Base-by-base conservation (phyloP, 164 flowering plant genomes). In the Magnolia kwangsiensis region DNA sequence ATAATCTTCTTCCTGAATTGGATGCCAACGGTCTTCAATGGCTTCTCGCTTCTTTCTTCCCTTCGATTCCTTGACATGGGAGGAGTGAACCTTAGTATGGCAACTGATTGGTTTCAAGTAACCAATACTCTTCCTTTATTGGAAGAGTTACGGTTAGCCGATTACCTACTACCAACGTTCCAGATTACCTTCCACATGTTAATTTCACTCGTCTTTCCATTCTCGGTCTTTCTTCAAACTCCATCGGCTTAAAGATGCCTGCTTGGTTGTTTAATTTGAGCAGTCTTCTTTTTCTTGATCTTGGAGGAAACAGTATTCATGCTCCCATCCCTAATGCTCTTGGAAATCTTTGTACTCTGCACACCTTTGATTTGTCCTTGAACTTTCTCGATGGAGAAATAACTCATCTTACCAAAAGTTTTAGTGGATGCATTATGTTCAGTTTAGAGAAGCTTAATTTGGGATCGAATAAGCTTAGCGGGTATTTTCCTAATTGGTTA, bases 1-100 rank as follows among this genome's bases (percentile, higher is more conserved):
- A 1, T 18, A 1, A 3, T 20, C 7, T 23, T n/a, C 20, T n/a
- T 11, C n/a, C 16, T 13, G 9, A 20, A 14, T 27, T 67, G 23
- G 37, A 51, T 24, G 65, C 14, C 3, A 7, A 69, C 13, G 69
- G 27, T 18, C 63, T 78, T 49, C 55, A 59, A 11, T 78, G 80
- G 80, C 18, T 74, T n/a, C 58, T 58, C 73, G 10, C 24, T 7
- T n/a, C 73, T 79, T 65, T 20, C 51, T 16, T 31, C 64, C 50
- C 11, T 65, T 7, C 27, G 20, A 65, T 21, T 19, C 68, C 68
- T 65, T 65, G 68, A 65, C 68, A 65, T 65, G 68, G 68, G 31
- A 65, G 1, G 27, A 4, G 68, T 65, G 68, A 65, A 65, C 68
- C 68, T 65, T 20, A 3, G 29, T 6, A 65, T 6, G 14, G 23